Conservation (phyloP, 371 early-diverging fungal genomes). For the Syncephalastrum contaminatum region DNA sequence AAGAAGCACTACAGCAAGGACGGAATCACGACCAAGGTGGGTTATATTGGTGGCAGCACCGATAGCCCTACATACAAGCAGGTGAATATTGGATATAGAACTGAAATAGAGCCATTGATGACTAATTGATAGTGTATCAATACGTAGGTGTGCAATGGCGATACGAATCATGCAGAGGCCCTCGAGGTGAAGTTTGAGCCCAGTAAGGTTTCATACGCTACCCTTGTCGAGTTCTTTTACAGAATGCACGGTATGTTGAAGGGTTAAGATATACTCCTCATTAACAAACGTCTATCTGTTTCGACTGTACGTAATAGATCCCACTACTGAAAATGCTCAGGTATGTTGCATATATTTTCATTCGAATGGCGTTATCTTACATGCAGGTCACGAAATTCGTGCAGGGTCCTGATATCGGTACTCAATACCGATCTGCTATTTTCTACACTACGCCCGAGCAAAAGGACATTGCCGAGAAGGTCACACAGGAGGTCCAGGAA, state of each 20-base stretch:
- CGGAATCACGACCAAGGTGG: conserved; percentile 67
- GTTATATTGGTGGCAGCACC: conserved; percentile 79
- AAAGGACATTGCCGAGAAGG: conserved; percentile 64
- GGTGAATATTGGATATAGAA: conserved; percentile 32
- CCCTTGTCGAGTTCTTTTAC: conserved; percentile 83
- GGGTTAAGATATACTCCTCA: background rate
- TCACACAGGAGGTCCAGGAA: conserved; percentile 60
- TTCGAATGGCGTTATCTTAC: background rate
- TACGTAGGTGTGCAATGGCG: conserved; percentile 64
- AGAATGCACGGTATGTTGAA: conserved; percentile 66
- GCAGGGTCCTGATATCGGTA: conserved; percentile 40
- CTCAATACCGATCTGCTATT: conserved; percentile 89
- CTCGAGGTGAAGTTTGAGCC: conserved; percentile 79
- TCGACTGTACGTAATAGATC: conserved; percentile 19
- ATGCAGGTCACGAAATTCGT: background rate
- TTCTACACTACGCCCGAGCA: conserved; percentile 78
- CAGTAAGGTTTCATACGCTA: conserved; percentile 57
- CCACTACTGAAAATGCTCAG: conserved; percentile 26
- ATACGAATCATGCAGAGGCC: conserved; percentile 85
- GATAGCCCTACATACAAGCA: conserved; percentile 59
- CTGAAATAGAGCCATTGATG: background rate
- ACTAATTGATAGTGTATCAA: background rate
- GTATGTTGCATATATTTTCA: conserved; percentile 1
- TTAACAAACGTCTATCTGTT: background rate
- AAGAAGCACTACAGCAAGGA: conserved; percentile 58